Conservation (phyloP, 768 basidiomycete genomes). For the Mrakia hoshinonis region DNA sequence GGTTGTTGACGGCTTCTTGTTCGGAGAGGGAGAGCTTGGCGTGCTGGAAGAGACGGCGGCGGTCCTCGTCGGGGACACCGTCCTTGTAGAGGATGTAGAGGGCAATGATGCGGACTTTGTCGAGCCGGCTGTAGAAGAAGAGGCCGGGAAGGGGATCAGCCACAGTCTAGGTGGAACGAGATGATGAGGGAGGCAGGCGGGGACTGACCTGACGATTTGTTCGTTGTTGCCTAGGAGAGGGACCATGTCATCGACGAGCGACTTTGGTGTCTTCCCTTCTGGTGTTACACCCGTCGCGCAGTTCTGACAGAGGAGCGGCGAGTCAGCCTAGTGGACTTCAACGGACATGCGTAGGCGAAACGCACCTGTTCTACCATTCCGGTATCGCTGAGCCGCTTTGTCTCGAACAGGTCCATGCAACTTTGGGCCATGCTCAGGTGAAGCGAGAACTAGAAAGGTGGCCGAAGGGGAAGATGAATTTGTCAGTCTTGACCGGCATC, state of each 20-base stretch:
- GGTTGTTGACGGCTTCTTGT: slow-evolving; percentile 85
- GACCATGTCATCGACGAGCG: slow-evolving; percentile 96
- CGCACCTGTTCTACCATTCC: slow-evolving; percentile 83
- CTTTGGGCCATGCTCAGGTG: slow-evolving; percentile 97
- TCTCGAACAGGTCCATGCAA: slow-evolving; percentile 89
- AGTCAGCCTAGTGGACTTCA: background rate
- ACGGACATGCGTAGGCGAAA: background rate
- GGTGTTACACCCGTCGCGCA: slow-evolving; percentile 86
- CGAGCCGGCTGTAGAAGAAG: slow-evolving; percentile 36
- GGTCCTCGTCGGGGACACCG: slow-evolving; percentile 97
- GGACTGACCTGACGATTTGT: slow-evolving; percentile 64
- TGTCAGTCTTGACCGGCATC: background rate
- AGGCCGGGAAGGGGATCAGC: background rate
- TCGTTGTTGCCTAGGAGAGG: slow-evolving; percentile 68
- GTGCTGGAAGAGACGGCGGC: slow-evolving; percentile 87
- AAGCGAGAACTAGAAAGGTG: slow-evolving; percentile 67
- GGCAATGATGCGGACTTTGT: slow-evolving; percentile 93
- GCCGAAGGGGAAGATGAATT: background rate
- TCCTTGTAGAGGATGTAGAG: slow-evolving; percentile 90
- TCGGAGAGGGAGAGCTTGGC: slow-evolving; percentile 77
- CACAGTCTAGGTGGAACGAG: background rate
- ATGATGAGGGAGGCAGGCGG: too few relatives aligned
- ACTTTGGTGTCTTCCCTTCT: slow-evolving; percentile 90
- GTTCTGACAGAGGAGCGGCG: slow-evolving; percentile 48
- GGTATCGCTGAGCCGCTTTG: slow-evolving; percentile 68